Conservation (phyloP, 768 basidiomycete genomes). For the Hysterangium stoloniferum region DNA sequence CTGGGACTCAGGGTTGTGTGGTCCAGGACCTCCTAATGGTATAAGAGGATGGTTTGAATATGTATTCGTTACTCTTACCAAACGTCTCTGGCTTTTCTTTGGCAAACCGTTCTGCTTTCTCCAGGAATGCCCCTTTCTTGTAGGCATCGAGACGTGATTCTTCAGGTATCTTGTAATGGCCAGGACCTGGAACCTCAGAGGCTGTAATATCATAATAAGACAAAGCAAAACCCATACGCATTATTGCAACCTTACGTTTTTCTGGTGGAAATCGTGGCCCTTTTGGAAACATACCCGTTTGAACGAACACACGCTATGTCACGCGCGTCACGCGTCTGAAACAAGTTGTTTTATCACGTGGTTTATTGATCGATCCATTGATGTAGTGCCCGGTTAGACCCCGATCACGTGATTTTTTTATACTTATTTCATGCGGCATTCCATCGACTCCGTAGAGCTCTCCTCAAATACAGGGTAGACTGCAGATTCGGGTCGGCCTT, state of each 20-base stretch:
- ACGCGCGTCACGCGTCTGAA: too few relatives aligned
- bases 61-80: not conserved
- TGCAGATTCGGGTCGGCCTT: too few relatives aligned
- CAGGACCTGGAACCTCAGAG: conserved; percentile 46
- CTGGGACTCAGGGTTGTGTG: conserved; percentile 22
- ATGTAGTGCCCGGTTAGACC: too few relatives aligned
- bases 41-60: not conserved
- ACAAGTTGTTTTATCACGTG: too few relatives aligned
- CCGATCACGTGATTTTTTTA: too few relatives aligned
- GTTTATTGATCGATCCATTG: too few relatives aligned
- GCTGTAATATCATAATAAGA: conserved; percentile 24
- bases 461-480: too few relatives aligned
- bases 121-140: conserved; percentile 51
- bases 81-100: conserved; percentile 33
- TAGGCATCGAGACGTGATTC: conserved; percentile 42
- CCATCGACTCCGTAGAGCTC: too few relatives aligned
- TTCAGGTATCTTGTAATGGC: conserved; percentile 32
- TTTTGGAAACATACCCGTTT: conserved; percentile 35
- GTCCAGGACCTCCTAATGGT: conserved; percentile 27
- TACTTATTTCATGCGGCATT: too few relatives aligned
- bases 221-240: not conserved
- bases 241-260: conserved; percentile 26
- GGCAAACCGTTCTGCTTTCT: conserved; percentile 45
- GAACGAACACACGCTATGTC: not conserved
- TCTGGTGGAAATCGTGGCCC: conserved; percentile 38